Evolutionary conservation across 306 rosid species (phyloP).

Genomic region (Vigna reflexopilosa): DNA sequence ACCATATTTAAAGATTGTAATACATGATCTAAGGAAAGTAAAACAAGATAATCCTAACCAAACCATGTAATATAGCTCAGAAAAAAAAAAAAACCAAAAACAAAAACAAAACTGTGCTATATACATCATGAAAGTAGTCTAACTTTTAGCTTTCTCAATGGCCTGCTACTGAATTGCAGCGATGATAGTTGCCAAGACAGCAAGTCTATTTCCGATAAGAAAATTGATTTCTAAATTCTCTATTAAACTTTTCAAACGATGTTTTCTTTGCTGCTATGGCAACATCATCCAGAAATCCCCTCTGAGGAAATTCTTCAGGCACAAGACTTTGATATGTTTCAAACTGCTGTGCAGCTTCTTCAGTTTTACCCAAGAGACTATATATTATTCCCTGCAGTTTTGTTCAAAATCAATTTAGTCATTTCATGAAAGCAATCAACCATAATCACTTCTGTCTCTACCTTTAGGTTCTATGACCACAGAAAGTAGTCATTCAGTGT

Average conservation of each 20-base stretch:
- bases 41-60: constrained; percentile 18
- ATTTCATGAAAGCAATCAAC: constrained; percentile 20
- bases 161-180: constrained; percentile 23
- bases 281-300: constrained; percentile 84
- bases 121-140: constrained; percentile 30
- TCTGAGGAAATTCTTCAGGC: constrained; percentile 89
- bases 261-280: constrained; percentile 70
- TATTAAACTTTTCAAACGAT: constrained; percentile 64
- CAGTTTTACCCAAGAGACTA: constrained; percentile 72
- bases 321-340: constrained; percentile 74
- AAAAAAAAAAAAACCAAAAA: background rate
- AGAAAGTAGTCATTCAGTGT: background rate
- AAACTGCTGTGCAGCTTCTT: constrained; percentile 84
- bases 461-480: constrained; percentile 6
- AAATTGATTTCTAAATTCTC: constrained; percentile 61
- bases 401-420: constrained; percentile 19
- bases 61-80: background rate
- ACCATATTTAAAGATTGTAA: background rate
- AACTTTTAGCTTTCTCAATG: constrained; percentile 6
- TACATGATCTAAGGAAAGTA: background rate
- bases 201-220: constrained; percentile 52
- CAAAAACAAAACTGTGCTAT: background rate
- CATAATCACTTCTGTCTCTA: background rate
- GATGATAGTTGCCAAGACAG: constrained; percentile 12
- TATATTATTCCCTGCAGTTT: constrained; percentile 82